Evolutionary conservation across 768 basidiomycete genomes (phyloP).

Genomic region (Hygrophorus pudorinus): DNA sequence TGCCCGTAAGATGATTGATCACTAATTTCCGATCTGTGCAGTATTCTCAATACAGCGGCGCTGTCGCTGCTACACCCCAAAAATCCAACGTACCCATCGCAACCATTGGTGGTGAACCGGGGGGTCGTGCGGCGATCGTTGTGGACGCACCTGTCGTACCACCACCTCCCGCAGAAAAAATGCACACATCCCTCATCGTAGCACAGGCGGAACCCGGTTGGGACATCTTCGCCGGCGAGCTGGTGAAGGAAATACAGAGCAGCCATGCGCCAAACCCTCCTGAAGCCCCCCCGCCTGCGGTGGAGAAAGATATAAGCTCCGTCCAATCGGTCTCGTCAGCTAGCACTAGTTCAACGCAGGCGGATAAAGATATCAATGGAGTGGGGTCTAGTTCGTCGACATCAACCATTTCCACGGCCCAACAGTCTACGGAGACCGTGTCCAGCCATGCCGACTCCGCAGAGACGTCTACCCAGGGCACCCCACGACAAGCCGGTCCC

Average conservation of each 20-base stretch:
- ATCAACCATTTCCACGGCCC: neutral
- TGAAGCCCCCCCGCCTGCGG: slow-evolving; percentile 13
- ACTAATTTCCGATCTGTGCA: slow-evolving; percentile 15
- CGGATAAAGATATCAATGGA: neutral
- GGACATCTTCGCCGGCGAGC: slow-evolving; percentile 57
- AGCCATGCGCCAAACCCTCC: slow-evolving; percentile 11
- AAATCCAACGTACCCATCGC: slow-evolving; percentile 28
- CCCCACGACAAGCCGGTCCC: slow-evolving; percentile 26
- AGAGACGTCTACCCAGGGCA: neutral
- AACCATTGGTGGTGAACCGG: slow-evolving; percentile 41
- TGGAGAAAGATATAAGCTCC: slow-evolving; percentile 28
- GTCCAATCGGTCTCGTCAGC: slow-evolving; percentile 11
- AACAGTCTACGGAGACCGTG: neutral
- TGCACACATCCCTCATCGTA: slow-evolving; percentile 28
- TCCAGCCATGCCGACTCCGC: neutral
- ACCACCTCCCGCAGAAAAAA: slow-evolving; percentile 13
- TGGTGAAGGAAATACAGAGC: slow-evolving; percentile 40
- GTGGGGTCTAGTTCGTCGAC: too few relatives aligned
- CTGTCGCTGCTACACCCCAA: slow-evolving; percentile 27
- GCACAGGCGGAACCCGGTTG: slow-evolving; percentile 63
- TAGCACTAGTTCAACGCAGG: neutral
- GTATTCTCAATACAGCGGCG: slow-evolving; percentile 47
- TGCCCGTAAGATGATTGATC: neutral
- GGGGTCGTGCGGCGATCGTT: slow-evolving; percentile 45
- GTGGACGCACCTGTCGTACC: slow-evolving; percentile 25